These are phyloP conservation scores for Solanum piurae DNA, from an alignment of 257 asterid species.

Conservation along the genomic window DNA sequence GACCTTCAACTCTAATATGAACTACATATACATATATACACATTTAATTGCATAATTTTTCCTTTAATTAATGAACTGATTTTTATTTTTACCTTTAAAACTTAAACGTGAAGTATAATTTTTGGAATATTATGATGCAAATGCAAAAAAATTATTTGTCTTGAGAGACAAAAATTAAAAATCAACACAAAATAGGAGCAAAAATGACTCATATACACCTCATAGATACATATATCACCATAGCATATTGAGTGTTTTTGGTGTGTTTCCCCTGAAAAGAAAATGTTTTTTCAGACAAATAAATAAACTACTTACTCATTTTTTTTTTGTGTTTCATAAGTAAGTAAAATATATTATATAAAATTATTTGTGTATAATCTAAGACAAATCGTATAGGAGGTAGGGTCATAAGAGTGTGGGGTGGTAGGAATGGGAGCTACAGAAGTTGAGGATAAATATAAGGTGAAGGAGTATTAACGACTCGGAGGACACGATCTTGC, in stretches of 20 bases:
- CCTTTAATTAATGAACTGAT: neutral
- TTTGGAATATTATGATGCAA: too few relatives aligned
- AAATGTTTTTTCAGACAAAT: neutral
- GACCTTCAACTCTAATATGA: neutral
- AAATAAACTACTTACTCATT: neutral
- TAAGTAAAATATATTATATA: too few relatives aligned
- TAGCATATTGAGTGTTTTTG: neutral
- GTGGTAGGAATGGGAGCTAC: too few relatives aligned
- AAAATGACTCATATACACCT: neutral
- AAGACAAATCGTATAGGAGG: neutral
- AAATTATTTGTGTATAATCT: too few relatives aligned
- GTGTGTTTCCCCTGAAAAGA: neutral
- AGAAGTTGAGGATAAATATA: too few relatives aligned
- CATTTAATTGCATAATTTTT: neutral
- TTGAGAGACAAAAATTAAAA: neutral
- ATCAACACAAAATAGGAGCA: neutral
- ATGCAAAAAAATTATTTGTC: neutral
- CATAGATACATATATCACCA: neutral
- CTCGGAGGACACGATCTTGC: accelerated
- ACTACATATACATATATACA: neutral
- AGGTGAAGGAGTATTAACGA: neutral
- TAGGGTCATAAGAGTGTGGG: too few relatives aligned
- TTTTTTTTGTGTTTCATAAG: neutral
- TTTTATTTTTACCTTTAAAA: neutral
- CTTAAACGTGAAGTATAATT: too few relatives aligned